Evolutionary conservation across 257 asterid genomes (phyloP), one percentile per base, ranked within the genome.

Genomic region (Solanum chmielewskii): DNA sequence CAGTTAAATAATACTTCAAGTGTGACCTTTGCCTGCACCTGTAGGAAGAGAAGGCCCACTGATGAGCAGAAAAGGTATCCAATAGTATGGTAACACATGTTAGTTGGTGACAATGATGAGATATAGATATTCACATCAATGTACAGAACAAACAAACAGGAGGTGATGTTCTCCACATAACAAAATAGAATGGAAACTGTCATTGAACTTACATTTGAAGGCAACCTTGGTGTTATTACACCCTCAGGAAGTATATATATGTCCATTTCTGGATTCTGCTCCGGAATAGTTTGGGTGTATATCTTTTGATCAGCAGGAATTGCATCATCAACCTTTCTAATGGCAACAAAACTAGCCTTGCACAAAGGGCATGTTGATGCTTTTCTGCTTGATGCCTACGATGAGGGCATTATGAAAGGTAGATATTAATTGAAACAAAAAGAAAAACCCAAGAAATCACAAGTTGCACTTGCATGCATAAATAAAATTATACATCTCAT

Each of bases 311-410:
- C 99, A 39, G 94, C 92, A 87, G 94, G 78, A 78, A 86, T 92
- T 52, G 96, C 95, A 87, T 90, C 96, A 2, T 92, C 98, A 83
- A 96, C 90, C 91, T 91, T 94, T 60, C 98, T 91, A 86, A 97
- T 97, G 93, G 93, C 92, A 39, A 87, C 87, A 90, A 94, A 95
- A 86, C 89, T 91, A 85, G 95, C 94, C 93, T 94, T 97, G 94
- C 99, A 97, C 90, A 97, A 90, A 83, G 99, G 99, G 86, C 99
- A 97, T 7, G 96, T 93, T 42, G 97, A 91, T 82, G 89, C 45
- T 89, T 94, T 94, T 88, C 92, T 83, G 39, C 86, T 87, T 78
- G 93, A 88, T 89, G 82, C 88, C 99, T 97, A 88, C 60, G 47
- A 86, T 60, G 49, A 73, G 4, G 83, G 35, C 39, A 85, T 85